Conservation (phyloP, 352 stramenopile species). For the Phytopythium oedochilum region DNA sequence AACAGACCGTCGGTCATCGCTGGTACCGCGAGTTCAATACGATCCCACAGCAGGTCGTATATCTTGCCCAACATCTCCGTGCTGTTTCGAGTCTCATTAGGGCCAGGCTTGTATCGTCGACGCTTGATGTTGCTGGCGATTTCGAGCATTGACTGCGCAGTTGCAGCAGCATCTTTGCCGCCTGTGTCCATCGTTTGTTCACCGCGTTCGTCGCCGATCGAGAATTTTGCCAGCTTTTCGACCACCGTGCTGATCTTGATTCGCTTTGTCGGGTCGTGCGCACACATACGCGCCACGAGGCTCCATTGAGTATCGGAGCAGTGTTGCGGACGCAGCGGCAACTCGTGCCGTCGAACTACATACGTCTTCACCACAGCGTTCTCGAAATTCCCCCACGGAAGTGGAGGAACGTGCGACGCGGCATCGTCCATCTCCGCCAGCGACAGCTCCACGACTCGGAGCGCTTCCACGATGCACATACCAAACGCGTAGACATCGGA, state of each 20-base stretch:
- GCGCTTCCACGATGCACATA: neutral
- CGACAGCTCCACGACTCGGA: neutral
- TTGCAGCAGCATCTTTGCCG: no score
- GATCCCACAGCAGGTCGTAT: constrained; percentile 1
- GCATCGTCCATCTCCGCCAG: neutral
- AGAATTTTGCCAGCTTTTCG: neutral
- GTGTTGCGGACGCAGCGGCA: neutral
- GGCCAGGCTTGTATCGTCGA: no score
- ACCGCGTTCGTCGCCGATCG: neutral
- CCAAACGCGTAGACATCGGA: neutral
- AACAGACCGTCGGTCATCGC: neutral
- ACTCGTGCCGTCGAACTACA: neutral
- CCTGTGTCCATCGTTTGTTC: no score
- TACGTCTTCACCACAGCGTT: neutral
- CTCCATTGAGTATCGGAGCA: neutral
- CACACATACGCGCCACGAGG: neutral
- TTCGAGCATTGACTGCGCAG: no score
- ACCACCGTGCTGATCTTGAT: neutral
- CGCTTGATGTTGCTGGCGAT: neutral
- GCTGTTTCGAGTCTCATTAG: neutral
- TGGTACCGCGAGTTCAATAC: no score
- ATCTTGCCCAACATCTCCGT: neutral
- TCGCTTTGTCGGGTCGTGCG: neutral
- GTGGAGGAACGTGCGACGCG: neutral
- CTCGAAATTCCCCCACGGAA: neutral